These are phyloP conservation scores for sweet orange (Citrus sinensis) DNA, from an alignment of 345 rosid genomes.

Conservation along the genomic window DNA sequence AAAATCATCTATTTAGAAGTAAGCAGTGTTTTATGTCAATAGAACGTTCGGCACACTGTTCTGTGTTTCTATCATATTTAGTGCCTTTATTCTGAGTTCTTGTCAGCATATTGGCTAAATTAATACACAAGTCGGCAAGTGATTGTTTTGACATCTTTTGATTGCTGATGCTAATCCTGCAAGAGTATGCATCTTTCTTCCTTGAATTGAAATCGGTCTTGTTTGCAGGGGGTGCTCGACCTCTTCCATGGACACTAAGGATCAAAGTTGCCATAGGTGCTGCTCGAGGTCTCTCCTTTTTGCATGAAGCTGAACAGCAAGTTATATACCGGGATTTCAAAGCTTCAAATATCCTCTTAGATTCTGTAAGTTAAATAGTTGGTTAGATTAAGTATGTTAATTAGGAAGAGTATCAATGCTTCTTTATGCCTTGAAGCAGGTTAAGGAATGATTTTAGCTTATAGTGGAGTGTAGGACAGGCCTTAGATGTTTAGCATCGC, in stretches of 20 bases:
- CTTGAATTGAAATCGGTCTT: not conserved
- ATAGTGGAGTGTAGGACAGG: too few relatives aligned
- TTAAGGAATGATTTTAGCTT: too few relatives aligned
- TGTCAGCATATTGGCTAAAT: not conserved
- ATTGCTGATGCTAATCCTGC: conserved; percentile 2
- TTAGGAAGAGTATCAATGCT: not conserved
- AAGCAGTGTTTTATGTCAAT: conserved; percentile 15
- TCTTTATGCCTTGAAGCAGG: not conserved
- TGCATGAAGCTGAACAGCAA: conserved; percentile 63
- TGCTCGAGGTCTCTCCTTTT: conserved; percentile 72
- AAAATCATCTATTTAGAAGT: conserved; percentile 72
- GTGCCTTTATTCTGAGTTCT: not conserved
- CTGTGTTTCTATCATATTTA: not conserved
- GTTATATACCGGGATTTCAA: conserved; percentile 86
- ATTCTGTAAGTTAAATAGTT: conserved; percentile 67
- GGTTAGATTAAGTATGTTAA: conserved; percentile 50
- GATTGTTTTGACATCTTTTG: not conserved
- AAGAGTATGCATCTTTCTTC: not conserved
- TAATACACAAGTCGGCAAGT: not conserved
- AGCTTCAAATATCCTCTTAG: conserved; percentile 74
- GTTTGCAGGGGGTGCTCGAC: conserved; percentile 45
- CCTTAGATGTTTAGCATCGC: not conserved
- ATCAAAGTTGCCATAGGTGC: conserved; percentile 67
- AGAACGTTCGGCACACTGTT: not conserved
- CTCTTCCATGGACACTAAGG: conserved; percentile 68